These are phyloP conservation scores for Nissolia schottii DNA, from an alignment of 306 rosid genomes.

Conservation along the genomic window DNA sequence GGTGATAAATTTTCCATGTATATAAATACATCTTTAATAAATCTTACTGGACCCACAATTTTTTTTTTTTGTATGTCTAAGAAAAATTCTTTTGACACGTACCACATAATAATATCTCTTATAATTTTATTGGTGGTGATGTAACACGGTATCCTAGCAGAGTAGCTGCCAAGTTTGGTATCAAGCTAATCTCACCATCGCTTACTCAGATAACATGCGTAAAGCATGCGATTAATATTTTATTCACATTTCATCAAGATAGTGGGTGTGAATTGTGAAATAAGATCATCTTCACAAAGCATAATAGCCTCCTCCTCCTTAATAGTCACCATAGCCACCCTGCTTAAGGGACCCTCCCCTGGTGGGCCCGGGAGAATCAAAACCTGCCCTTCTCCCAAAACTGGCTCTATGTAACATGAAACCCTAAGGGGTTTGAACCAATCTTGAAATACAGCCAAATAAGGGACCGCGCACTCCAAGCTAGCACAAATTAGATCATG, in stretches of 20 bases:
- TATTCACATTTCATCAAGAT: conserved; percentile 30
- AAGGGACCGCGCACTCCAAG: conserved; percentile 35
- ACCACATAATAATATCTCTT: no score
- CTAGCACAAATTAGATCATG: conserved; percentile 45
- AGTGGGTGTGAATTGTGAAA: conserved; percentile 43
- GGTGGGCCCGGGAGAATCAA: conserved; percentile 29
- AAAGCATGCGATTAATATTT: not conserved
- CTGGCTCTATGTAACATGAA: conserved; percentile 49
- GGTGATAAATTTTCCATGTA: no score
- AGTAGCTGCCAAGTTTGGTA: not conserved
- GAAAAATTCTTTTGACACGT: no score
- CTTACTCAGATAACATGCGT: conserved; percentile 30
- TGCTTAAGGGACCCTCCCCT: conserved; percentile 38
- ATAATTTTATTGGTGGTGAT: not conserved
- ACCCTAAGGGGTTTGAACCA: conserved; percentile 24
- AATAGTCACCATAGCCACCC: conserved; percentile 58
- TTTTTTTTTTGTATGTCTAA: no score
- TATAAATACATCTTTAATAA: no score
- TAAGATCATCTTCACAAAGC: conserved; percentile 43
- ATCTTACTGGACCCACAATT: no score
- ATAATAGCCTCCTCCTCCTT: conserved; percentile 36
- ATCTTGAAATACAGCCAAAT: conserved; percentile 30
- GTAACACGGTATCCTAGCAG: not conserved
- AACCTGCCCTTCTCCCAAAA: conserved; percentile 47
- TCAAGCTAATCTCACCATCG: not conserved